These are phyloP conservation scores for Mycena albidolilacea DNA, from an alignment of 768 basidiomycete species.

Conservation along the genomic window DNA sequence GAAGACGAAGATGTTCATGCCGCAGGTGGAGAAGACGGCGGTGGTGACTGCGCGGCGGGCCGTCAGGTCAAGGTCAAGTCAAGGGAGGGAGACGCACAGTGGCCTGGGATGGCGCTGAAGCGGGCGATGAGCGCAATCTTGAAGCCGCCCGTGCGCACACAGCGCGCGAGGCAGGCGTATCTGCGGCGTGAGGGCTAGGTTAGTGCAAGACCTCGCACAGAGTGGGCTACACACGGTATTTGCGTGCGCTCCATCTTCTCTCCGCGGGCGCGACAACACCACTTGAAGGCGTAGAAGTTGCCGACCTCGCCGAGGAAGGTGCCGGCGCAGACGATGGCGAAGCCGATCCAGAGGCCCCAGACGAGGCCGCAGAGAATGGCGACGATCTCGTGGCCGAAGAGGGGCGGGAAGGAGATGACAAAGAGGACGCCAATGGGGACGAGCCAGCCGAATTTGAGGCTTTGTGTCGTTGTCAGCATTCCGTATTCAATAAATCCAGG, in stretches of 20 bases:
- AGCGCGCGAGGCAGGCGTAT: slow-evolving; percentile 74
- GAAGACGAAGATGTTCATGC: slow-evolving; percentile 87
- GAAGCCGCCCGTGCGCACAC: slow-evolving; percentile 92
- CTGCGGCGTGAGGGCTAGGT: background rate
- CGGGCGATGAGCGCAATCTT: slow-evolving; percentile 84
- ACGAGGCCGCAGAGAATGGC: slow-evolving; percentile 91
- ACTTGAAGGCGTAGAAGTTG: slow-evolving; percentile 92
- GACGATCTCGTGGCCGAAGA: slow-evolving; percentile 95
- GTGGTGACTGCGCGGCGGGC: slow-evolving; percentile 75
- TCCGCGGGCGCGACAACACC: slow-evolving; percentile 80
- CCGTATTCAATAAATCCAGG: slow-evolving; percentile 9
- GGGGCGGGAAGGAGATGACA: slow-evolving; percentile 89
- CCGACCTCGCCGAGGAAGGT: slow-evolving; percentile 91
- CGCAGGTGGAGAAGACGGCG: slow-evolving; percentile 90
- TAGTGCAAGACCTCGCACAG: background rate
- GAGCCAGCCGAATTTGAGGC: slow-evolving; percentile 74
- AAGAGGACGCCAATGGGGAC: slow-evolving; percentile 89
- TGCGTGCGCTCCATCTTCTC: slow-evolving; percentile 78
- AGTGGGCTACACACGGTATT: slow-evolving; percentile 47
- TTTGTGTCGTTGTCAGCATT: slow-evolving; percentile 39
- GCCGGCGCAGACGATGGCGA: slow-evolving; percentile 87
- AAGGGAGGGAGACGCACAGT: slow-evolving; percentile 66
- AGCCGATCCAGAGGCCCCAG: slow-evolving; percentile 91
- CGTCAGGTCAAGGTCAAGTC: slow-evolving; percentile 1
- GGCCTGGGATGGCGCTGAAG: slow-evolving; percentile 88